Evolutionary conservation across 805 yeast genomes (phyloP).

Genomic region (Metschnikowia kofuensis): DNA sequence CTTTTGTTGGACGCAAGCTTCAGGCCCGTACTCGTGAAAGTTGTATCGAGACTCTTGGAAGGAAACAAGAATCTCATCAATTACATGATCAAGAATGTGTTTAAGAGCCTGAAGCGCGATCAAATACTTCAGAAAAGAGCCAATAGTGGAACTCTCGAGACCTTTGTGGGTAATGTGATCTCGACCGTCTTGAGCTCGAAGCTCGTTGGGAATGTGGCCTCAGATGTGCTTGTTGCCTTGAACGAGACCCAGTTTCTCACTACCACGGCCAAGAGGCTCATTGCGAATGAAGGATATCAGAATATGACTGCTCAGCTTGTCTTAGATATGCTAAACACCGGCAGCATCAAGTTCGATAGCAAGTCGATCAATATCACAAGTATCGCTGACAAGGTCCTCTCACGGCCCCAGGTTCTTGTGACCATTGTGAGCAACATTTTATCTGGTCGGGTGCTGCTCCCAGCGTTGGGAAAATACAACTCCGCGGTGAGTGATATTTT

Average conservation of each 20-base stretch:
- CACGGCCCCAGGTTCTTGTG: slow-evolving; percentile 23
- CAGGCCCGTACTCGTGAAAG: slow-evolving; percentile 31
- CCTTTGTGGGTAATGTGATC: slow-evolving; percentile 29
- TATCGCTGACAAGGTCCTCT: slow-evolving; percentile 22
- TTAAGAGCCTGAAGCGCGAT: slow-evolving; percentile 20
- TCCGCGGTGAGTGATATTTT: slow-evolving; percentile 31
- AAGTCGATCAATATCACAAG: slow-evolving; percentile 26
- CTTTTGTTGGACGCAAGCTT: slow-evolving; percentile 32
- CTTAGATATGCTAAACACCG: slow-evolving; percentile 26
- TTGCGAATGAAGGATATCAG: slow-evolving; percentile 33
- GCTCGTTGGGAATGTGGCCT: slow-evolving; percentile 23
- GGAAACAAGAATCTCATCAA: slow-evolving; percentile 28
- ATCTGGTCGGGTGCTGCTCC: slow-evolving; percentile 20
- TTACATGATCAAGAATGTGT: slow-evolving; percentile 22
- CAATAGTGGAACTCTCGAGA: slow-evolving; percentile 22
- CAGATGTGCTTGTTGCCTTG: slow-evolving; percentile 31
- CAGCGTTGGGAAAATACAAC: slow-evolving; percentile 25
- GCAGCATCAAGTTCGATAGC: slow-evolving; percentile 24
- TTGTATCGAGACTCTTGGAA: slow-evolving; percentile 30
- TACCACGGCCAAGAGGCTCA: slow-evolving; percentile 33
- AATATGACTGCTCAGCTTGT: slow-evolving; percentile 35
- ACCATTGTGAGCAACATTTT: slow-evolving; percentile 22
- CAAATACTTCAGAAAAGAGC: slow-evolving; percentile 13
- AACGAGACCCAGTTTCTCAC: slow-evolving; percentile 42
- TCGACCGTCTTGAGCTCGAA: slow-evolving; percentile 28